phyloP scores from a whole-genome alignment of 1,284 basidiomycete genomes.

The Malassezia yamatoensis region DNA sequence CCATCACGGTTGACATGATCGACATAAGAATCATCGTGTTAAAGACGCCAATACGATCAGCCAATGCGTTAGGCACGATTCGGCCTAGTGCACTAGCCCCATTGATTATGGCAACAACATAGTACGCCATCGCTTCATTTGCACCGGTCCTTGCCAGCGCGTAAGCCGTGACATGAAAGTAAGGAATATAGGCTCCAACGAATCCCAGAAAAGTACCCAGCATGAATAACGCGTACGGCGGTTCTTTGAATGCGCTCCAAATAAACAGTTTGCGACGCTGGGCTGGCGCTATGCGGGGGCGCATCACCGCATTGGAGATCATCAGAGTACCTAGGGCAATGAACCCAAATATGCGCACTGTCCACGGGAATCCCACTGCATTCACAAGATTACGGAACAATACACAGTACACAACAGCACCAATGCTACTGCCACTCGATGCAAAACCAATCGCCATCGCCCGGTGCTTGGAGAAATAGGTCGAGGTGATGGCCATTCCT shows the following conservation, averaged over 20 bases:
- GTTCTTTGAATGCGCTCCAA: conserved; percentile 8
- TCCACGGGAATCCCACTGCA: conserved; percentile 29
- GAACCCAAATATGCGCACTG: conserved; percentile 28
- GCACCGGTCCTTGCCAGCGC: not conserved
- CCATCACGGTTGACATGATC: conserved; percentile 28
- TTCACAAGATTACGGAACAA: conserved; percentile 19
- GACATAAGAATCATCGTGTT: conserved; percentile 45
- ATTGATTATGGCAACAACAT: conserved; percentile 32
- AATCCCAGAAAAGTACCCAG: not conserved
- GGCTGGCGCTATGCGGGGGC: not conserved
- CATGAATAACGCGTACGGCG: not conserved
- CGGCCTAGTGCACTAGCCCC: conserved; percentile 42
- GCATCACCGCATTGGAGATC: conserved; percentile 11
- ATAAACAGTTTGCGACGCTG: not conserved
- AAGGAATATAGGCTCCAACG: conserved; percentile 18
- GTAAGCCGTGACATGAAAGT: conserved; percentile 13
- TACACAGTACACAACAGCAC: conserved; percentile 35
- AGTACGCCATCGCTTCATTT: conserved; percentile 8
- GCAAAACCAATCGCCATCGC: conserved; percentile 25
- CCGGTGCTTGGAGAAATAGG: conserved; percentile 22
- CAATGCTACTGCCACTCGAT: conserved; percentile 29
- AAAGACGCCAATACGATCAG: conserved; percentile 43
- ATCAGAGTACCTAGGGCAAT: conserved; percentile 21
- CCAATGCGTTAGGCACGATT: conserved; percentile 41
- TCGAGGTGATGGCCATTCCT: conserved; percentile 19